A percentile compares a stretch with the other conserved stretches of the same genome.
phyloP scores from a whole-genome alignment of 176 grass and related monocot species.

The Ananas comosus region DNA sequence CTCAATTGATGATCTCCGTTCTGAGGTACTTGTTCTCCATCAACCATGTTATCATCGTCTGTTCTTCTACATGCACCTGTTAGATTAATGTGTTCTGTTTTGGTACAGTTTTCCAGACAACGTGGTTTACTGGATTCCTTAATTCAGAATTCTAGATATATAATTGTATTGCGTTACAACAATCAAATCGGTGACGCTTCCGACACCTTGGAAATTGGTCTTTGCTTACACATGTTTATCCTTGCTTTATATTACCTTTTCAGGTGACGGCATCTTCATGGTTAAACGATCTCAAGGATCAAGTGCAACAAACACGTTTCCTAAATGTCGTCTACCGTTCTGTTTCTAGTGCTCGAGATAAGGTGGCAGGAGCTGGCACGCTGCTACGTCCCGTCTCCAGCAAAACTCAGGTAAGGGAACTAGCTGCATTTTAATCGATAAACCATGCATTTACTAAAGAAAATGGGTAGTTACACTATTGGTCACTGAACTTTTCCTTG shows the following conservation, averaged over 20 bases:
- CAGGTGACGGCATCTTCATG: constrained; percentile 97
- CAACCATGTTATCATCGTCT: neutral
- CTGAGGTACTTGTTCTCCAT: constrained; percentile 54
- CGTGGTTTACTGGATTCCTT: neutral
- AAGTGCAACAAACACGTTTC: constrained; percentile 82
- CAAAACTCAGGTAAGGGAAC: constrained; percentile 68
- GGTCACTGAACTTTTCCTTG: too few relatives aligned
- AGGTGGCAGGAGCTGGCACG: constrained; percentile 80
- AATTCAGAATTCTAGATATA: neutral
- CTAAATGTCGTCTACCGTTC: constrained; percentile 95
- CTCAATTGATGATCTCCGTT: constrained; percentile 92
- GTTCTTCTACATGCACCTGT: neutral
- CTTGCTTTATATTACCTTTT: constrained; percentile 13
- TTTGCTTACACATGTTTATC: neutral
- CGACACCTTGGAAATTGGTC: neutral
- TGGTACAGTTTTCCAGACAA: neutral
- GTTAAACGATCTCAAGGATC: constrained; percentile 98
- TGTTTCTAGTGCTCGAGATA: constrained; percentile 77
- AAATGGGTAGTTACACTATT: too few relatives aligned
- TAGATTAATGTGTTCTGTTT: neutral
- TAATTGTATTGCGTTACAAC: neutral
- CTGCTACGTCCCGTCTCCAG: constrained; percentile 77
- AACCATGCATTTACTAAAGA: constrained; percentile 10
- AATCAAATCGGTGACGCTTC: too few relatives aligned
- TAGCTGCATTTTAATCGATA: constrained; percentile 6